Evolutionary conservation across 1,139 yeast species (phyloP).

Genomic region (Candida sp.): DNA sequence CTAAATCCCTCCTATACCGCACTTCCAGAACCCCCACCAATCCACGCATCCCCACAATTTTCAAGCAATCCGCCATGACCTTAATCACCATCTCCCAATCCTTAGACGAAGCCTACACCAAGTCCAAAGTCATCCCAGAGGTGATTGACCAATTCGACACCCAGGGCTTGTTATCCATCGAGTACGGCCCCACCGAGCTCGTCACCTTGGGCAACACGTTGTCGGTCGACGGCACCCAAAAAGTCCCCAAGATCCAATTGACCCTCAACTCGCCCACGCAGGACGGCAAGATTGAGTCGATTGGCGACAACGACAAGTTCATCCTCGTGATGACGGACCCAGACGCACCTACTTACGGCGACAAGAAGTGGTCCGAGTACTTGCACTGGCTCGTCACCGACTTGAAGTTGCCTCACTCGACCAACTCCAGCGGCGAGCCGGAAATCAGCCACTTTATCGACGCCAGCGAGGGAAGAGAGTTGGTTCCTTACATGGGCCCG

Average conservation of each 20-base stretch:
- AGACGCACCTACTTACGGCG: slow-evolving; percentile 87
- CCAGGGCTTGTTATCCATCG: slow-evolving; percentile 51
- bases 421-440: slow-evolving; percentile 26
- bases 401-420: slow-evolving; percentile 47
- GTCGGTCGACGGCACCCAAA: slow-evolving; percentile 66
- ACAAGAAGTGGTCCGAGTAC: slow-evolving; percentile 88
- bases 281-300: slow-evolving; percentile 38
- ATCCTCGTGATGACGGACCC: slow-evolving; percentile 88
- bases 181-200: slow-evolving; percentile 55
- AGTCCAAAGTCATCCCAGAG: slow-evolving; percentile 68
- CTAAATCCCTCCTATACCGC: not conserved
- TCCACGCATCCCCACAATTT: slow-evolving; percentile 4
- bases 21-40: not conserved
- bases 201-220: slow-evolving; percentile 85
- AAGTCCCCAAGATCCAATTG: slow-evolving; percentile 66
- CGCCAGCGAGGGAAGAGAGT: slow-evolving; percentile 38
- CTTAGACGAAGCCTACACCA: slow-evolving; percentile 61
- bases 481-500: slow-evolving; percentile 68
- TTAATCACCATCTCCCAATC: slow-evolving; percentile 67
- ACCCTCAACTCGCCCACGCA: slow-evolving; percentile 55
- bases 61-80: slow-evolving; percentile 15
- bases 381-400: slow-evolving; percentile 79
- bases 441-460: slow-evolving; percentile 43
- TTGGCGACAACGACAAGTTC: slow-evolving; percentile 56
- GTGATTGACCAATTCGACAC: slow-evolving; percentile 54